Evolutionary conservation across 768 basidiomycete genomes (phyloP), one percentile per base, ranked within the genome.

Genomic region (Suillus subalutaceus): DNA sequence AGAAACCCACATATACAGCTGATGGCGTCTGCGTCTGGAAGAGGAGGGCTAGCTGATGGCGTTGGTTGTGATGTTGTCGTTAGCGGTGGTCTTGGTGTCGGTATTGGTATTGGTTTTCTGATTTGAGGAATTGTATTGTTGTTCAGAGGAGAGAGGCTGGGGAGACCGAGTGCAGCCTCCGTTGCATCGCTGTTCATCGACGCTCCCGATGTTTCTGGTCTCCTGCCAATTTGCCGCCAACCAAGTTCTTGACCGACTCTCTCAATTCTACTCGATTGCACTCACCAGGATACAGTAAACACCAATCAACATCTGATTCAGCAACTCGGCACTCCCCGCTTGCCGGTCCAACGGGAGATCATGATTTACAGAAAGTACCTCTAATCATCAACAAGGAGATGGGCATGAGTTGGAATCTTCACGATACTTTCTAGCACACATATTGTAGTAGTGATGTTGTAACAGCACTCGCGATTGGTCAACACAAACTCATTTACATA

Each of bases 1-100:
- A 82, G 78, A 67, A 85, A 85, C 7, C 87, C 88, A 75, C 93
- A 96, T 66, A 93, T 90, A 74, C 94, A 96, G 56, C 82, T 80
- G 63, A 90, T 87, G 59, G 80, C 79, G 57, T 88, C 86, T 13
- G 82, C 77, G 67, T 72, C 78, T 37, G 78, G 67, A 43, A 76
- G 76, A 32, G 66, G 48, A 55, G 70, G 73, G 69, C 26, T 66
- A 64, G 20, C 41, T 64, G 64, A 41, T 46, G 63, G 38, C 6
- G 55, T 1, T 30, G 41, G 66, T 32, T 63, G 70, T 62, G 66
- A 67, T 8, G 71, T 62, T 37, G 44, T 23, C 10, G 75, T 63
- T 38, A 64, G 55, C 20, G 69, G 56, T 62, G 37, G 64, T 52
- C 37, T 61, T 43, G 26, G 23, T 41, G 66, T 63, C 52, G 72